These are phyloP conservation scores for Talaromyces sp. DNA, from an alignment of 2,329 filamentous ascomycete species.

Conservation along the genomic window DNA sequence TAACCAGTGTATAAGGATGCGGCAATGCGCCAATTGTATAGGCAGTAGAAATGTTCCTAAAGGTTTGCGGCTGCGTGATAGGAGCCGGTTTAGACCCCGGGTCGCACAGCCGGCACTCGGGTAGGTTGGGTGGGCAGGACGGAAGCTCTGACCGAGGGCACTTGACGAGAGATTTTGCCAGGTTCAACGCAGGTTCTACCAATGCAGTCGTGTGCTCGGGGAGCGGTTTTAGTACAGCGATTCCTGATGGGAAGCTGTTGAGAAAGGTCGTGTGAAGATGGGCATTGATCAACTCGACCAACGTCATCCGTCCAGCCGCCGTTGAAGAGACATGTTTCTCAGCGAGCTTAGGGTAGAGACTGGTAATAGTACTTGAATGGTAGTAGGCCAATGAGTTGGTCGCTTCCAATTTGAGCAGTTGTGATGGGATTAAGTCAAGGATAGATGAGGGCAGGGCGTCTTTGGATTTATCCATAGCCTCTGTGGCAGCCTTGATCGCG, in stretches of 20 bases:
- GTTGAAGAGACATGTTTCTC: constrained; percentile 55
- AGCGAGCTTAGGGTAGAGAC: constrained; percentile 63
- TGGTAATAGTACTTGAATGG: constrained; percentile 55
- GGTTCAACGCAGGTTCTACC: constrained; percentile 62
- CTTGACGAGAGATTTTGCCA: constrained; percentile 69
- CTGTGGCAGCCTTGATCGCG: constrained; percentile 53
- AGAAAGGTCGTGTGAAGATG: constrained; percentile 87
- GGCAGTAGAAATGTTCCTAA: constrained; percentile 64
- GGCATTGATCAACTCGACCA: constrained; percentile 72
- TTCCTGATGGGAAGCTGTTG: constrained; percentile 67
- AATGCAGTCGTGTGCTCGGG: constrained; percentile 69
- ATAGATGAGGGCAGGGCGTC: constrained; percentile 52
- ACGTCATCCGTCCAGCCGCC: constrained; percentile 57
- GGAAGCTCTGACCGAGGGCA: constrained; percentile 72
- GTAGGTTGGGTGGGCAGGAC: constrained; percentile 78
- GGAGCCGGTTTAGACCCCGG: constrained; percentile 58
- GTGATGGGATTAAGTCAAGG: constrained; percentile 55
- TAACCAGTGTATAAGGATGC: constrained; percentile 80
- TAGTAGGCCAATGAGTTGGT: constrained; percentile 74
- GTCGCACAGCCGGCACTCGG: constrained; percentile 69
- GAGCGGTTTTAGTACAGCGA: constrained; percentile 75
- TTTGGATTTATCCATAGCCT: background rate
- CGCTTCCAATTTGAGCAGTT: constrained; percentile 62
- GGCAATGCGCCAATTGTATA: constrained; percentile 86
- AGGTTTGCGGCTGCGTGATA: constrained; percentile 61